Percentiles rank a stretch among this genome's conserved stretches.
These are phyloP conservation scores for Apiotrichum gracile DNA, from an alignment of 1,284 basidiomycete genomes.

Conservation along the genomic window DNA sequence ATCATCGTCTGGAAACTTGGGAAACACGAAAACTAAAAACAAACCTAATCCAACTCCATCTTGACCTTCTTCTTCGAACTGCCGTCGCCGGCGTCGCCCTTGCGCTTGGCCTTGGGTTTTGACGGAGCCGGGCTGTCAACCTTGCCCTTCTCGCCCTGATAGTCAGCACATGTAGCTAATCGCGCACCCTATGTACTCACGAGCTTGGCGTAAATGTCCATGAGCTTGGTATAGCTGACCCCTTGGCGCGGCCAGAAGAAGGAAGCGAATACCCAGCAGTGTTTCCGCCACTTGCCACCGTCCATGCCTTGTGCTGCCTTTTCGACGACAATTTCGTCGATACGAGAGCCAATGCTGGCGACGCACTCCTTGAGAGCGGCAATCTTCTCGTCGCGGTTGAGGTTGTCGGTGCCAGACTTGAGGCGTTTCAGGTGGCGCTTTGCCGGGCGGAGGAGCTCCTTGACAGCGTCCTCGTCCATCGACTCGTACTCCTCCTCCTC, in stretches of 20 bases:
- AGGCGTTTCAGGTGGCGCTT: conserved; percentile 98
- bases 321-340: conserved; percentile 72
- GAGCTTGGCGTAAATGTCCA: conserved; percentile 91
- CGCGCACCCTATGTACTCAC: conserved; percentile 51
- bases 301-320: conserved; percentile 74
- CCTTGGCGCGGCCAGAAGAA: conserved; percentile 93
- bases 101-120: conserved; percentile 24
- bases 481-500: conserved; percentile 77
- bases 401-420: conserved; percentile 83
- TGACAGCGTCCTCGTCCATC: conserved; percentile 93
- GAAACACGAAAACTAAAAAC: neutral
- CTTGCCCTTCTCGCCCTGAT: conserved; percentile 1
- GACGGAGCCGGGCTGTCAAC: conserved; percentile 12
- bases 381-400: conserved; percentile 91
- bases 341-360: conserved; percentile 85
- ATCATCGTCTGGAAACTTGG: neutral
- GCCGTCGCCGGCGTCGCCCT: conserved; percentile 23
- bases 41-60: conserved; percentile 13
- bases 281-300: conserved; percentile 78
- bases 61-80: conserved; percentile 32
- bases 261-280: conserved; percentile 95
- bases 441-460: conserved; percentile 91
- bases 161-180: neutral
- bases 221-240: conserved; percentile 80
- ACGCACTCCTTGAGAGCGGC: conserved; percentile 92